Evolutionary conservation across 495 filamentous ascomycete genomes (phyloP).

Genomic region (Beverwykella pulmonaria): DNA sequence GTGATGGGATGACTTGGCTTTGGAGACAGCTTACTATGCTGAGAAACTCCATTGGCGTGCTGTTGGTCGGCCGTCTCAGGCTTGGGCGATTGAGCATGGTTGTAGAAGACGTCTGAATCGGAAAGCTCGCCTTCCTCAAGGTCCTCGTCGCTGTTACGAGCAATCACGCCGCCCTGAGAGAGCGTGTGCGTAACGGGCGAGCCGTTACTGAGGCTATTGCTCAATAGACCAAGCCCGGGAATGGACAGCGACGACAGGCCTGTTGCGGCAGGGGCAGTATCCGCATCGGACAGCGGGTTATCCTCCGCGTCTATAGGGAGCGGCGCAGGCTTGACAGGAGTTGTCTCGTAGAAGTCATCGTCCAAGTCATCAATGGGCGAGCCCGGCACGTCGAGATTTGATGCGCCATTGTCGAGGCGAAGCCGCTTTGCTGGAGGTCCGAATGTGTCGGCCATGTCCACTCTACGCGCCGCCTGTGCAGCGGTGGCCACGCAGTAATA

Average conservation of each 20-base stretch:
- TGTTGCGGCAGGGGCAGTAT: slow-evolving; percentile 6
- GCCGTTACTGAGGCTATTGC: slow-evolving; percentile 7
- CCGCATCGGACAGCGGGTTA: background rate
- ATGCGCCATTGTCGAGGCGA: slow-evolving; percentile 28
- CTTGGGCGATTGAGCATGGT: slow-evolving; percentile 2
- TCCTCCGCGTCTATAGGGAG: background rate
- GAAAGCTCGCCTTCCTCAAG: slow-evolving; percentile 30
- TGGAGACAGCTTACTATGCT: slow-evolving; percentile 7
- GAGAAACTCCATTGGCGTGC: background rate
- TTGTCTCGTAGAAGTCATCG: slow-evolving; percentile 38
- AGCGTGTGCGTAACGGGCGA: background rate
- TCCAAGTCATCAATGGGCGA: slow-evolving; percentile 38
- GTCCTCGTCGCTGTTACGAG: background rate
- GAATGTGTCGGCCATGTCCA: slow-evolving; percentile 23
- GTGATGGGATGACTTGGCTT: background rate
- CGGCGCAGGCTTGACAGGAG: slow-evolving; percentile 21
- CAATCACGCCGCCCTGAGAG: background rate
- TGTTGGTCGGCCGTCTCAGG: background rate
- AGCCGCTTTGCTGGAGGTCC: slow-evolving; percentile 38
- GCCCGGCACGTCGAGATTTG: slow-evolving; percentile 25
- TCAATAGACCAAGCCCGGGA: slow-evolving; percentile 32
- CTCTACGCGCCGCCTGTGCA: slow-evolving; percentile 6
- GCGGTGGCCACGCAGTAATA: background rate
- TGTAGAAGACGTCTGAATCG: slow-evolving; percentile 23
- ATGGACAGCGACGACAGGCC: slow-evolving; percentile 10